Base-by-base conservation (phyloP, 164 flowering plant genomes). In the Akebia trifoliata region DNA sequence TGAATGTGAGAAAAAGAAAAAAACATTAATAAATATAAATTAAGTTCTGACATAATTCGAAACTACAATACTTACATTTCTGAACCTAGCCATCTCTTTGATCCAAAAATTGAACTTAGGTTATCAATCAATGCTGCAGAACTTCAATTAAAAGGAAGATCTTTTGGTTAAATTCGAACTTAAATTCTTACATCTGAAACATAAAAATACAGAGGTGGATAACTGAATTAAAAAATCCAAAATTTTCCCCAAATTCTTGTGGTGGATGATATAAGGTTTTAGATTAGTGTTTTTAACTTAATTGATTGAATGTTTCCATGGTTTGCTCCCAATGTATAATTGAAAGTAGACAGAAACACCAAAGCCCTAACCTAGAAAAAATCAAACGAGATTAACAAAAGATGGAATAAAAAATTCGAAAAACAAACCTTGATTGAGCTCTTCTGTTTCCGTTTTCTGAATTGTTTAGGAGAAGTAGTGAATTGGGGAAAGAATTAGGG, bases 41-140 rank as follows among this genome's bases (percentile, higher is more conserved):
- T 11, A 29, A 9, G 12, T 2, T 11, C 5, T 9, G 11, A 1
- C 20, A 20, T 18, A 22, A 35, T 36, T 20, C 5, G 4, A 34
- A 2, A 22, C 14, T 17, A 18, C 45, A 6, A 36, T 42, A 11
- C 80, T 72, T 70, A 80, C 84, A 58, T 69, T 68, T 21, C 65
- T 69, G 60, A 80, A 72, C 4, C 81, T 77, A 63, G 79, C 79
- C 84, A 77, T 80, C 32, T 38, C 54, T 24, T 40, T 28, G 18
- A 12, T 1, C 21, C 6, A 18, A 43, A 18, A 36, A 2, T 9
- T 36, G 26, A 38, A 49, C 12, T 34, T 32, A 35, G 36, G 36
- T n/a, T 22, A 32, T 26, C 26, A 20, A 29, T 56, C n/a, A 2
- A 20, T 29, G 17, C 22, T 18, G 18, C 25, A 47, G n/a, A 6